Percentiles rank a stretch among this genome's conserved stretches.
phyloP scores from a whole-genome alignment of 208 protist species.

The Trypanosoma lewisi region DNA sequence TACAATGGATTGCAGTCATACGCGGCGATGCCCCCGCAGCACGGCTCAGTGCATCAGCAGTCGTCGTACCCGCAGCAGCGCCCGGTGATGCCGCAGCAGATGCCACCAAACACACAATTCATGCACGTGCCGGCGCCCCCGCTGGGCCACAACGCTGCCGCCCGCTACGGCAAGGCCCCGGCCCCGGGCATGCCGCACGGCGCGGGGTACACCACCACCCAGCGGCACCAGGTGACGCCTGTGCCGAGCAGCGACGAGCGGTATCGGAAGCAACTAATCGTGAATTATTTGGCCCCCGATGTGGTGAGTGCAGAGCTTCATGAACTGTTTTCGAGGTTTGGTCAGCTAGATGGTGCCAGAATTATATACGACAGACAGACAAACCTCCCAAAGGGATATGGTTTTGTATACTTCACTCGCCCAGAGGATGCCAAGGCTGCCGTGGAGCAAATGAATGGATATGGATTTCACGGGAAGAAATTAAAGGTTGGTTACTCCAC shows the following conservation, averaged over 20 bases:
- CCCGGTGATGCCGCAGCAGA: background rate
- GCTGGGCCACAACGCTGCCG: background rate
- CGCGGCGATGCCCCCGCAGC: conserved; percentile 11
- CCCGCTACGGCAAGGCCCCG: too few species aligned
- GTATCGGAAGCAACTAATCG: conserved; percentile 76
- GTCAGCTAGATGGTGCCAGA: conserved; percentile 57
- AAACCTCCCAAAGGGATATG: conserved; percentile 59
- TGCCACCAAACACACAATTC: background rate
- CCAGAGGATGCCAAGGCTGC: conserved; percentile 56
- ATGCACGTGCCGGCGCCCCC: too few species aligned
- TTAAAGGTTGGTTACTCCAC: conserved; percentile 75
- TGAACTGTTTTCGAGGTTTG: conserved; percentile 67
- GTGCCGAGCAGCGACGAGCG: conserved; percentile 52
- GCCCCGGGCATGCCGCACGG: background rate
- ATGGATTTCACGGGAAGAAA: conserved; percentile 69
- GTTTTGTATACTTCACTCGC: conserved; percentile 76
- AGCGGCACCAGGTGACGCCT: conserved; percentile 34
- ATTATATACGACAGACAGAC: conserved; percentile 79
- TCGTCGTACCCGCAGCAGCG: conserved; percentile 12
- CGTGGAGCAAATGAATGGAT: conserved; percentile 63
- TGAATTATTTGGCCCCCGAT: conserved; percentile 75
- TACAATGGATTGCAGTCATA: conserved; percentile 15
- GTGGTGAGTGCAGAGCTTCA: conserved; percentile 60
- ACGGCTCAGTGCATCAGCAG: background rate
- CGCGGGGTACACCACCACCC: background rate